These are phyloP conservation scores for Coccinonectria pachysandricola DNA, from an alignment of 2,329 filamentous ascomycete genomes.

Conservation along the genomic window DNA sequence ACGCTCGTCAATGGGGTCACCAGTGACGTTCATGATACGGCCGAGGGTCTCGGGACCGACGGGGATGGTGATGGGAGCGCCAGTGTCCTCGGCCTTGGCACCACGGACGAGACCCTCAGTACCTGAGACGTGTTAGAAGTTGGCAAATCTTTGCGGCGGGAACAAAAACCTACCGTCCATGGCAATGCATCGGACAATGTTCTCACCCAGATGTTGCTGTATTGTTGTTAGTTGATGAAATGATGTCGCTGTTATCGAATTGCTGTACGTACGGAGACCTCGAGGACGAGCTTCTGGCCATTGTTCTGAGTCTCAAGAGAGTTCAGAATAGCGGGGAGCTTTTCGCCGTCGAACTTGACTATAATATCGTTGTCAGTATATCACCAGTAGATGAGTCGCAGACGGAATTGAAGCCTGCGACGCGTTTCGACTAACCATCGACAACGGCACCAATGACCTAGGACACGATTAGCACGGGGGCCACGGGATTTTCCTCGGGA, in stretches of 20 bases:
- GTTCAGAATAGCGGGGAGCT: constrained; percentile 95
- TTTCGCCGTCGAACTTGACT: constrained; percentile 96
- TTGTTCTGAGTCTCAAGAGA: constrained; percentile 86
- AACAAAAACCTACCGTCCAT: constrained; percentile 94
- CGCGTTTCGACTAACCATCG: constrained; percentile 61
- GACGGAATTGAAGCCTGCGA: constrained; percentile 8
- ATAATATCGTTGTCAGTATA: too few relatives aligned
- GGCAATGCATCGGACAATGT: constrained; percentile 98
- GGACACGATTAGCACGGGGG: constrained; percentile 23
- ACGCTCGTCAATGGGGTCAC: constrained; percentile 99
- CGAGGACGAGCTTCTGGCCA: constrained; percentile 87
- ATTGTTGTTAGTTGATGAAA: constrained; percentile 26
- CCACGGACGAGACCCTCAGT: constrained; percentile 99
- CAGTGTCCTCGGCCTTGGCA: constrained; percentile 74
- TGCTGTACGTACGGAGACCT: constrained; percentile 86
- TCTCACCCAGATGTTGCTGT: constrained; percentile 99
- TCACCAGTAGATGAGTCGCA: too few relatives aligned
- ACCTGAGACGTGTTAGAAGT: constrained; percentile 47
- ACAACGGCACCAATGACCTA: constrained; percentile 98
- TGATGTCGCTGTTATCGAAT: too few relatives aligned
- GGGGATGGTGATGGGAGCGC: constrained; percentile 89
- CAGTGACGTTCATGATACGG: constrained; percentile 99
- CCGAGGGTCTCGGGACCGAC: constrained; percentile 89
- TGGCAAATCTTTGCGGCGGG: too few relatives aligned
- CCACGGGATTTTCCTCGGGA: constrained; percentile 5